Conservation (phyloP, 2,329 filamentous ascomycete genomes). For the Hypoxylon sp. region DNA sequence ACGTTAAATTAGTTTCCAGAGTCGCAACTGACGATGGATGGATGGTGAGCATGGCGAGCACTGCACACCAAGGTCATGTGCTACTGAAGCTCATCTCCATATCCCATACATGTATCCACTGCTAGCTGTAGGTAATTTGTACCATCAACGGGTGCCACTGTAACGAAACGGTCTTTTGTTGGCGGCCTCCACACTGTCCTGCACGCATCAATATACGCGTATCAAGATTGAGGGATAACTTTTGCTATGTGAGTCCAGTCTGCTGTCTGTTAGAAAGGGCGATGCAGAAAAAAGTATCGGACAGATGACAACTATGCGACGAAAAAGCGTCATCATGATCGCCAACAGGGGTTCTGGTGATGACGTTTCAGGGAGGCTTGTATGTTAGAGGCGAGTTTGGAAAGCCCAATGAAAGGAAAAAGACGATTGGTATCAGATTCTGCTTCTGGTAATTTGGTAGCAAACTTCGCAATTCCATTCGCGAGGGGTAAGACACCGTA, state of each 20-base stretch:
- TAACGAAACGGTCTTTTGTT: slow-evolving; percentile 13
- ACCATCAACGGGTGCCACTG: slow-evolving; percentile 17
- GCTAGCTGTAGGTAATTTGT: slow-evolving; percentile 17
- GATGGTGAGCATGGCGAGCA: slow-evolving; percentile 18
- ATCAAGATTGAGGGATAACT: slow-evolving; percentile 6
- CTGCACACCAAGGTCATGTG: slow-evolving; percentile 31
- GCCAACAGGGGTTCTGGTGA: slow-evolving; percentile 15
- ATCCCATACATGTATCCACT: no score
- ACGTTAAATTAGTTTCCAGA: slow-evolving; percentile 34
- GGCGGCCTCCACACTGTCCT: slow-evolving; percentile 36
- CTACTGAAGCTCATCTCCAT: slow-evolving; percentile 23
- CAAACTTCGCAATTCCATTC: slow-evolving; percentile 27
- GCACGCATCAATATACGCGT: slow-evolving; percentile 2
- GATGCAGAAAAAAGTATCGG: no score
- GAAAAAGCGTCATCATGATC: slow-evolving; percentile 7
- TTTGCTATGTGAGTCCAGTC: no score
- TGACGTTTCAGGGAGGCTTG: slow-evolving; percentile 25
- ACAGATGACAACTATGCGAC: no score
- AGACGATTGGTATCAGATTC: slow-evolving; percentile 19
- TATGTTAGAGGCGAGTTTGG: no score
- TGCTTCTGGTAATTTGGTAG: slow-evolving; percentile 28
- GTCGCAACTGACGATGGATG: slow-evolving; percentile 12
- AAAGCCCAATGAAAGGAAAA: neutral
- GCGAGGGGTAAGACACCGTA: slow-evolving; percentile 15
- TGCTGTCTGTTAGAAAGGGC: no score